These are phyloP conservation scores for Leersia perrieri DNA, from an alignment of 176 grass and related monocot genomes.

Conservation along the genomic window DNA sequence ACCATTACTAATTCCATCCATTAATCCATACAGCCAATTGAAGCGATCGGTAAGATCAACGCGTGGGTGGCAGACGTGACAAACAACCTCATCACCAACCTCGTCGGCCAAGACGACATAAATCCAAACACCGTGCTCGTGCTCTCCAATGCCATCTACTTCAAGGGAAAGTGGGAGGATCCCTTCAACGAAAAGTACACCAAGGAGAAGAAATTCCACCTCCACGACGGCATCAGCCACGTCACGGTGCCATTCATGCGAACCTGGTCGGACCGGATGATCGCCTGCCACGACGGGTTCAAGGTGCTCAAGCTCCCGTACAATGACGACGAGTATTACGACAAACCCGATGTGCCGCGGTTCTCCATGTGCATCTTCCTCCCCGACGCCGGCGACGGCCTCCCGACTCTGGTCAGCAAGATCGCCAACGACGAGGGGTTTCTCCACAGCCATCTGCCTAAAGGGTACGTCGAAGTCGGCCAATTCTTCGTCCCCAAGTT, in stretches of 20 bases:
- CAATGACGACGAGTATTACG: not conserved
- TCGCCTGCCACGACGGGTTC: slow-evolving; percentile 23
- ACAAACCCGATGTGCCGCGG: not conserved
- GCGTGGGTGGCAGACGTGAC: slow-evolving; percentile 22
- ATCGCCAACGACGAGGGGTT: too few species aligned
- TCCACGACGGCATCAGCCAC: slow-evolving; percentile 1
- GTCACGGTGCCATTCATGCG: slow-evolving; percentile 27
- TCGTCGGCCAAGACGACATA: not conserved
- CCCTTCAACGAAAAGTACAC: too few species aligned
- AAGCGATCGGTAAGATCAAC: slow-evolving; percentile 26
- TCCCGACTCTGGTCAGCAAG: too few species aligned
- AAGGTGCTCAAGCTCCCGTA: slow-evolving; percentile 36
- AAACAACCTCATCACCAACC: slow-evolving; percentile 16
- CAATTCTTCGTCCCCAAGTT: slow-evolving; percentile 41
- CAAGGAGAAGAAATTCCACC: slow-evolving; percentile 1
- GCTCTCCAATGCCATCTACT: slow-evolving; percentile 41
- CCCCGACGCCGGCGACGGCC: slow-evolving; percentile 7
- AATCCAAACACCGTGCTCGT: not conserved
- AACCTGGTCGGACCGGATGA: too few species aligned
- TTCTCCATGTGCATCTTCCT: slow-evolving; percentile 52
- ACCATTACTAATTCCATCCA: too few species aligned
- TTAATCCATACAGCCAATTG: not conserved
- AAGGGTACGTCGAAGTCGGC: slow-evolving; percentile 19
- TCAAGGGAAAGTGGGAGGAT: slow-evolving; percentile 26
- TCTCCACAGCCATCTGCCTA: too few species aligned